phyloP scores from a whole-genome alignment of 2,329 filamentous ascomycete genomes.

The Trichoderma citrinoviride region DNA sequence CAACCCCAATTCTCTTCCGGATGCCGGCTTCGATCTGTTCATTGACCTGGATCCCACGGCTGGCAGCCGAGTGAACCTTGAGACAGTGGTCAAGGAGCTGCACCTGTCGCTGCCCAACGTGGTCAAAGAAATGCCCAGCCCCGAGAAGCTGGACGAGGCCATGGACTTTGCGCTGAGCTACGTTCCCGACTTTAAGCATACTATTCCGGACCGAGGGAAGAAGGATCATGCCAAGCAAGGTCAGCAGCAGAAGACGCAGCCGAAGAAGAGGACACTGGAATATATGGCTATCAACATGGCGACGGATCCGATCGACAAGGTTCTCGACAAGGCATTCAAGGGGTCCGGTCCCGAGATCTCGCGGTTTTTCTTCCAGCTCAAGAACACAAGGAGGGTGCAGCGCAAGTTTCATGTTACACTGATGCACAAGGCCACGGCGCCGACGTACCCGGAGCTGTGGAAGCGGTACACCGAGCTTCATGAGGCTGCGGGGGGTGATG shows the following conservation, averaged over 20 bases:
- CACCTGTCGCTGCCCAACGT: constrained; percentile 76
- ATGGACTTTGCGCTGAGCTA: constrained; percentile 75
- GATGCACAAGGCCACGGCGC: constrained; percentile 70
- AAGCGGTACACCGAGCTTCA: constrained; percentile 65
- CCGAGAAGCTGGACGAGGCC: constrained; percentile 74
- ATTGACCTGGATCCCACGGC: constrained; percentile 79
- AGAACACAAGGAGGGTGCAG: constrained; percentile 73
- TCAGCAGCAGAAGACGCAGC: constrained; percentile 31
- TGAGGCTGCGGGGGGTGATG: constrained; percentile 34
- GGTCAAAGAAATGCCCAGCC: constrained; percentile 66
- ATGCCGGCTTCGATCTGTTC: constrained; percentile 76
- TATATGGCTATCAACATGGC: constrained; percentile 55
- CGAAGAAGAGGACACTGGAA: constrained; percentile 52
- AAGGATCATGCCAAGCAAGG: constrained; percentile 26
- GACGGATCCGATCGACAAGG: constrained; percentile 42
- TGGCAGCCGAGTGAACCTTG: constrained; percentile 81
- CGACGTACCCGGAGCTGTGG: constrained; percentile 70
- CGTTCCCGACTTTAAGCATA: constrained; percentile 70
- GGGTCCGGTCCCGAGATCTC: constrained; percentile 44
- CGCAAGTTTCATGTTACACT: constrained; percentile 90
- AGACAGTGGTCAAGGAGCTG: constrained; percentile 69
- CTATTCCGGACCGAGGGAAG: constrained; percentile 60
- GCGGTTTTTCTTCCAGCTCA: constrained; percentile 70
- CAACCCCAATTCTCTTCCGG: constrained; percentile 64
- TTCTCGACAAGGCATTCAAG: constrained; percentile 70